phyloP scores from a whole-genome alignment of 202 grass and related monocot genomes.

The Elaeis oleifera region DNA sequence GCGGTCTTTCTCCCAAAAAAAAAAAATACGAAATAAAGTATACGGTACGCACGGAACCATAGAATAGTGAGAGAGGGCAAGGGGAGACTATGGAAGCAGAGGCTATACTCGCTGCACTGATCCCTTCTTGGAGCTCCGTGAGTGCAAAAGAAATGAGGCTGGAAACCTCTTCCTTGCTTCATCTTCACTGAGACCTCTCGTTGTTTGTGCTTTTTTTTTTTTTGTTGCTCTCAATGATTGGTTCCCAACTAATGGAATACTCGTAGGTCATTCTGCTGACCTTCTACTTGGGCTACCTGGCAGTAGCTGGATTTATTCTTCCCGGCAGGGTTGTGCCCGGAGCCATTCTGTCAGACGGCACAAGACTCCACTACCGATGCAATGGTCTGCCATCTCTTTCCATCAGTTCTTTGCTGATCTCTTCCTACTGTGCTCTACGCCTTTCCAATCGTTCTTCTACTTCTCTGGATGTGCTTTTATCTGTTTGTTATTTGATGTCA shows the following conservation, averaged over 20 bases:
- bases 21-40: no score
- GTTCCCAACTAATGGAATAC: background rate
- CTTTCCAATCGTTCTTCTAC: no score
- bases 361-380: conserved; percentile 90
- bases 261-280: conserved; percentile 52
- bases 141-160: background rate
- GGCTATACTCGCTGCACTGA: conserved; percentile 30
- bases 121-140: conserved; percentile 52
- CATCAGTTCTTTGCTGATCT: background rate
- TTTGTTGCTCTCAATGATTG: background rate
- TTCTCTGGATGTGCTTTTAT: no score
- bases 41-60: no score
- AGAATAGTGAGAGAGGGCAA: no score
- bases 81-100: conserved; percentile 20
- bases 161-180: no score
- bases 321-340: conserved; percentile 66
- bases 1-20: no score
- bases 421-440: background rate
- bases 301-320: conserved; percentile 54
- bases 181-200: background rate
- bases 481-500: no score
- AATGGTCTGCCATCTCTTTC: conserved; percentile 34
- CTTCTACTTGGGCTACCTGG: conserved; percentile 64
- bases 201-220: background rate
- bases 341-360: conserved; percentile 62